These are phyloP conservation scores for Arabis alpina DNA, from an alignment of 345 rosid species.

Conservation along the genomic window DNA sequence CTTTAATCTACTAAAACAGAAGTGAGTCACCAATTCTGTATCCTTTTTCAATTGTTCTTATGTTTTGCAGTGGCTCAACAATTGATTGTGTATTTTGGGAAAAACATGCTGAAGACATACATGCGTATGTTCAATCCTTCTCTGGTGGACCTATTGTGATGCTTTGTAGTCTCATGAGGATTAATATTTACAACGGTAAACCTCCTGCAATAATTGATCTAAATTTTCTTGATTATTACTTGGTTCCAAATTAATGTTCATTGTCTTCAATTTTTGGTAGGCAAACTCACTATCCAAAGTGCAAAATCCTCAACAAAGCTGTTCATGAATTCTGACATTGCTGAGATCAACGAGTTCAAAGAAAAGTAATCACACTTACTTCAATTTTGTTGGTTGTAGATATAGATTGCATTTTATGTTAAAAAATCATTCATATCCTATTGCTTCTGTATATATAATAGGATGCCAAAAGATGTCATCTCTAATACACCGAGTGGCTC, in stretches of 20 bases:
- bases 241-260: too few relatives aligned
- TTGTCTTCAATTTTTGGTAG: background rate
- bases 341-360: slow-evolving; percentile 1
- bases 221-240: too few relatives aligned
- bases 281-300: background rate
- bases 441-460: too few relatives aligned
- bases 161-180: background rate
- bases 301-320: background rate
- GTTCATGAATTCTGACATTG: background rate
- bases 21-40: too few relatives aligned
- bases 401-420: background rate
- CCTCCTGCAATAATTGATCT: too few relatives aligned
- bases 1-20: too few relatives aligned
- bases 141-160: background rate
- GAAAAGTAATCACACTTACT: background rate
- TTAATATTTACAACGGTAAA: too few relatives aligned
- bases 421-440: too few relatives aligned
- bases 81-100: background rate
- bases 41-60: background rate
- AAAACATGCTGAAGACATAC: background rate
- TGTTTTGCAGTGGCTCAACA: background rate
- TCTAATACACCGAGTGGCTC: too few relatives aligned
- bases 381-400: background rate
- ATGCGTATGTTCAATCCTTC: slow-evolving; percentile 3
- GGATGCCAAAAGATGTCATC: too few relatives aligned